phyloP scores from a whole-genome alignment of 129 eudicot species.

The Sambucus nigra region DNA sequence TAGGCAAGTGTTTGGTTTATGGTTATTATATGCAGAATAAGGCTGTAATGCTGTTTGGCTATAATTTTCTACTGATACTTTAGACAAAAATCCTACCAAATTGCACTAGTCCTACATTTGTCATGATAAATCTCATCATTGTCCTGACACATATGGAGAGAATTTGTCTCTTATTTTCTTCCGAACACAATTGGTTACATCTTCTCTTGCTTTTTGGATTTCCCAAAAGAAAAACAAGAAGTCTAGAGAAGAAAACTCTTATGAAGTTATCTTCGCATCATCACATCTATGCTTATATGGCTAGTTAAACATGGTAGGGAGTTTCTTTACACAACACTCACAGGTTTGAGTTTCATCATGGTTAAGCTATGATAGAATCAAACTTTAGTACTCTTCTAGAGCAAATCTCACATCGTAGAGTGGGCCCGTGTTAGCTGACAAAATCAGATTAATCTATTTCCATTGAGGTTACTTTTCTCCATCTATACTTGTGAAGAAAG shows the following conservation, averaged over 20 bases:
- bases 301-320: not conserved
- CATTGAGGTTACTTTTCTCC: too few relatives aligned
- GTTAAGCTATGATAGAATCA: too few relatives aligned
- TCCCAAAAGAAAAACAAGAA: not conserved
- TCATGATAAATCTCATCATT: not conserved
- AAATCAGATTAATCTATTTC: too few relatives aligned
- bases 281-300: not conserved
- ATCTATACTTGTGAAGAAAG: too few relatives aligned
- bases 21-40: not conserved
- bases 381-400: too few relatives aligned
- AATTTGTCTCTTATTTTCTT: not conserved
- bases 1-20: slow-evolving; percentile 32
- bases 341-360: not conserved
- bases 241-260: not conserved
- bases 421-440: too few relatives aligned
- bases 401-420: too few relatives aligned
- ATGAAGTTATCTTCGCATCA: not conserved
- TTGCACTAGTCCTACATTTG: not conserved
- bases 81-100: not conserved
- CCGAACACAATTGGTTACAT: not conserved
- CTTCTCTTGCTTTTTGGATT: too few relatives aligned
- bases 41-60: not conserved
- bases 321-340: too few relatives aligned
- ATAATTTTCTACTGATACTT: not conserved
- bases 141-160: not conserved